A percentile compares a stretch with the other conserved stretches of the same genome.
Conservation (phyloP, 2,329 filamentous ascomycete genomes). For the Aphanoascus verrucosus region DNA sequence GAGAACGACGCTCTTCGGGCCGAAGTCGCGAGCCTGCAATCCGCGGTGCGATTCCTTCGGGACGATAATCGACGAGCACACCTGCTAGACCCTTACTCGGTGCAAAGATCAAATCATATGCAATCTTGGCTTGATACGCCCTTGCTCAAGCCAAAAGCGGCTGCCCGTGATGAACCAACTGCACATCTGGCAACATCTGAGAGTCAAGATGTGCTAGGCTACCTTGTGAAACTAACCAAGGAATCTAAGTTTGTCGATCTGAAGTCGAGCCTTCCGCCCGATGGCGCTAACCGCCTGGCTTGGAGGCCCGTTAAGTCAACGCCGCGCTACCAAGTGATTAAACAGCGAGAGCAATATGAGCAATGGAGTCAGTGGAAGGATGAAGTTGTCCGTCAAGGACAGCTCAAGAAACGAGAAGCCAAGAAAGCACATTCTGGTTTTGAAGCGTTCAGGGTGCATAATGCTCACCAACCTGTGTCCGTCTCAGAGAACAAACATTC, state of each 20-base stretch:
- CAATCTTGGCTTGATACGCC: conserved; percentile 37
- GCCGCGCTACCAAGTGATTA: conserved; percentile 34
- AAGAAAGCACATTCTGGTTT: conserved; percentile 1
- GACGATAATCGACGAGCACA: conserved; percentile 36
- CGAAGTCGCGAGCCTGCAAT: conserved; percentile 36
- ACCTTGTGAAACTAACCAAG: conserved; percentile 35
- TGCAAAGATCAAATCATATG: conserved; percentile 32
- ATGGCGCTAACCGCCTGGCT: conserved; percentile 22
- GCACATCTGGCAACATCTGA: conserved; percentile 30
- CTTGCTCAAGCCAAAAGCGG: conserved; percentile 23
- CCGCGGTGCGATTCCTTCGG: conserved; percentile 38
- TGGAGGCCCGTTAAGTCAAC: conserved; percentile 37
- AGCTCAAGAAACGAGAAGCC: conserved; percentile 28
- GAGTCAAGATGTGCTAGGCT: conserved; percentile 34
- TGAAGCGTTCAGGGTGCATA: neutral
- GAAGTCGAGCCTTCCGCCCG: conserved; percentile 25
- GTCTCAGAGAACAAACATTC: neutral
- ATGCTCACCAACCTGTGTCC: neutral
- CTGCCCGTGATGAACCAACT: conserved; percentile 24
- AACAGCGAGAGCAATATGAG: conserved; percentile 38
- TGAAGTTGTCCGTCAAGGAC: conserved; percentile 31
- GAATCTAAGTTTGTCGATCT: conserved; percentile 33
- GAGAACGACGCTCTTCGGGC: conserved; percentile 35
- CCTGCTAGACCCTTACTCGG: conserved; percentile 33
- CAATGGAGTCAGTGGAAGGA: conserved; percentile 38